Evolutionary conservation across 306 rosid genomes (phyloP).

Genomic region (Cyamopsis tetragonoloba): DNA sequence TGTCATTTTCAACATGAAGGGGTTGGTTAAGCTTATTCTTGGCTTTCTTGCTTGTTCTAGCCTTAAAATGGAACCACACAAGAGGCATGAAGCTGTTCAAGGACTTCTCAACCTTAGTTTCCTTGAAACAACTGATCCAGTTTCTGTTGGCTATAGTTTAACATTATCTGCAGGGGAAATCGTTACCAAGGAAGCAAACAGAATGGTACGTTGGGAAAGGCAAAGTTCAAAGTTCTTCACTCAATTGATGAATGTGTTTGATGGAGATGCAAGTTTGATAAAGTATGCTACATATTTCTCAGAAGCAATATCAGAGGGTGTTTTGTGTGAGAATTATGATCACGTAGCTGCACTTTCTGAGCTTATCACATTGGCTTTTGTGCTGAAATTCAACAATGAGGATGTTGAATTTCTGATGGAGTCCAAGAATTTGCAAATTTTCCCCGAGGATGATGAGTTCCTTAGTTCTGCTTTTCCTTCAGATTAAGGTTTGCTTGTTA

Average conservation of each 20-base stretch:
- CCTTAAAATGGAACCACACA: conserved; percentile 45
- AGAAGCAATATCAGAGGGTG: conserved; percentile 50
- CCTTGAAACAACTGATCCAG: conserved; percentile 36
- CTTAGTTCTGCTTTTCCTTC: conserved; percentile 40
- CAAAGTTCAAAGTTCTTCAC: conserved; percentile 34
- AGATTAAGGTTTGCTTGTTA: neutral
- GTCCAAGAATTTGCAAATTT: conserved; percentile 57
- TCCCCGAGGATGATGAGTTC: conserved; percentile 60
- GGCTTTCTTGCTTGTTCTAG: conserved; percentile 59
- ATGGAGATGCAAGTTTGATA: conserved; percentile 28
- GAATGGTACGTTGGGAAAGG: conserved; percentile 45
- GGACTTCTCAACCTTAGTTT: conserved; percentile 41
- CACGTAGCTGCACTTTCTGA: conserved; percentile 47
- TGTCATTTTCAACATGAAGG: conserved; percentile 32
- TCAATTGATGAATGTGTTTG: conserved; percentile 30
- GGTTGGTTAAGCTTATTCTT: conserved; percentile 52
- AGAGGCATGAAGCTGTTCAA: conserved; percentile 52
- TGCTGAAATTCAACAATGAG: conserved; percentile 50
- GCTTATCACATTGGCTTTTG: conserved; percentile 54
- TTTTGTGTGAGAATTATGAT: conserved; percentile 50
- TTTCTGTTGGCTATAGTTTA: conserved; percentile 42
- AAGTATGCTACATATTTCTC: conserved; percentile 59
- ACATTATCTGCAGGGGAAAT: conserved; percentile 32
- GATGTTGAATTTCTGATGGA: conserved; percentile 56
- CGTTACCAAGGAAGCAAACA: conserved; percentile 27